Conservation (phyloP, 352 stramenopile genomes). For the Globisporangium echinulatum region DNA sequence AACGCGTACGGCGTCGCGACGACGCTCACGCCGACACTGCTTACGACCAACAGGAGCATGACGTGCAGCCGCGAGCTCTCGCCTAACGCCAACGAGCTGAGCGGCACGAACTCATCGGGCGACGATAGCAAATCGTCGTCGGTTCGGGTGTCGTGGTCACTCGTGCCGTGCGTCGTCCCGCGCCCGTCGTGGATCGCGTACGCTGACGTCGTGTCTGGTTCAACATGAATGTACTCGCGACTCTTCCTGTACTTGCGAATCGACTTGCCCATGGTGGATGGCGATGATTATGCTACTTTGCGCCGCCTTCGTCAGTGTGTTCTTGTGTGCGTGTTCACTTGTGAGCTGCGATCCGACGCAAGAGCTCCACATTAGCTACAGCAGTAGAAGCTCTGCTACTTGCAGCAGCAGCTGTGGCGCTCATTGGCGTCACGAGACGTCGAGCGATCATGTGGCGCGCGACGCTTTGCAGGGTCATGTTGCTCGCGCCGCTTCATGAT, state of each 20-base stretch:
- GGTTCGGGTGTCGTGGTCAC: neutral
- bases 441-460: too few relatives aligned
- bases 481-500: too few relatives aligned
- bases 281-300: too few relatives aligned
- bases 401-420: too few relatives aligned
- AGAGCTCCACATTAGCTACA: too few relatives aligned
- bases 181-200: constrained; percentile 35
- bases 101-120: constrained; percentile 33
- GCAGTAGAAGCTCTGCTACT: too few relatives aligned
- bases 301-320: neutral
- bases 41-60: constrained; percentile 25
- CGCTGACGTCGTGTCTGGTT: constrained; percentile 17
- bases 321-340: neutral
- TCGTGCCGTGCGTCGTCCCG: constrained; percentile 7
- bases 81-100: constrained; percentile 32
- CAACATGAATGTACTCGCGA: constrained; percentile 22
- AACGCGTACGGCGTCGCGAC: constrained; percentile 35
- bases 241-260: constrained; percentile 31
- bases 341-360: neutral
- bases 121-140: constrained; percentile 43
- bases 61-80: constrained; percentile 24
- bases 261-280: constrained; percentile 24
- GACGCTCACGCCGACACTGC: constrained; percentile 28
- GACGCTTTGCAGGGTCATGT: too few relatives aligned
- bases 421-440: too few relatives aligned